Evolutionary conservation across 371 early-diverging fungal genomes (phyloP).

Genomic region (Apophysomyces trapeziformis): DNA sequence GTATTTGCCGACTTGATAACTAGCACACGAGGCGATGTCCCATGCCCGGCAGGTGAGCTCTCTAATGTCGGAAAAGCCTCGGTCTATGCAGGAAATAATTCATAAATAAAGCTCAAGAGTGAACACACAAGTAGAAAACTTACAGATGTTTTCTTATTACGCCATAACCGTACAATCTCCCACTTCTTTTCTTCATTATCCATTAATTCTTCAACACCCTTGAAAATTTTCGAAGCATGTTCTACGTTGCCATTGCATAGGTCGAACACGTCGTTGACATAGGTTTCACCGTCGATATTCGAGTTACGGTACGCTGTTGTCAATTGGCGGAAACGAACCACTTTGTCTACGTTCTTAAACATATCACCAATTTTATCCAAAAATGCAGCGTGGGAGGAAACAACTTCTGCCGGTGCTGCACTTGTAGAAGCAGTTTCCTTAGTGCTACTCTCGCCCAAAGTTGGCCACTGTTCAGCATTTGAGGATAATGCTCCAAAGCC

Average conservation of each 20-base stretch:
- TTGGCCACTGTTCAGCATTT: constrained; percentile 22
- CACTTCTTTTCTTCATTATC: constrained; percentile 61
- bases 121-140: constrained; percentile 2
- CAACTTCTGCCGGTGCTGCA: constrained; percentile 2
- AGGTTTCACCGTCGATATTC: constrained; percentile 57
- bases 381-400: constrained; percentile 44
- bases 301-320: constrained; percentile 60
- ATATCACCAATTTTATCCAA: constrained; percentile 52
- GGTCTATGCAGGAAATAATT: constrained; percentile 22
- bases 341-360: constrained; percentile 49
- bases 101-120: background rate
- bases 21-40: constrained; percentile 39
- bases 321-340: constrained; percentile 64
- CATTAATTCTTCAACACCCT: constrained; percentile 57
- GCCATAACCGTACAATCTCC: constrained; percentile 72
- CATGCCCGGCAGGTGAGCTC: constrained; percentile 16
- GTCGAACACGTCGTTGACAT: constrained; percentile 56
- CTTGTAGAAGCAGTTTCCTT: background rate
- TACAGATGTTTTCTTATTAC: constrained; percentile 69
- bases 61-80: constrained; percentile 31
- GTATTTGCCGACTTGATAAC: constrained; percentile 59
- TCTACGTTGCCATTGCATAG: constrained; percentile 51
- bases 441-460: constrained; percentile 21
- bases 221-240: constrained; percentile 54
- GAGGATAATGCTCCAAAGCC: constrained; percentile 38